These are phyloP conservation scores for Metschnikowia reukaufii DNA, from an alignment of 805 yeast species.

Conservation along the genomic window DNA sequence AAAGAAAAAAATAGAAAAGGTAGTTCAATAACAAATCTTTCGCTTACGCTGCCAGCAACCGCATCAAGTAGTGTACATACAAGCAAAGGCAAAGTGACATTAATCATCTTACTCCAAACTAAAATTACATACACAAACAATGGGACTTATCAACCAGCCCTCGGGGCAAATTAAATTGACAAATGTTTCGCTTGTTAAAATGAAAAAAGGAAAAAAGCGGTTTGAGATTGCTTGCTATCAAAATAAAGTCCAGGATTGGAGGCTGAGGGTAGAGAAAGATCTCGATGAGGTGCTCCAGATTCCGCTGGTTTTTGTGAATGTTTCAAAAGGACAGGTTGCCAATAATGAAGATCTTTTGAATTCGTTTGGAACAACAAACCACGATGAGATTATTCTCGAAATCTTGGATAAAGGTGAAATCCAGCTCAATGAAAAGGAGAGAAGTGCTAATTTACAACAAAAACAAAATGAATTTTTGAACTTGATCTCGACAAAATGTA, in stretches of 20 bases:
- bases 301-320: constrained; percentile 90
- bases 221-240: constrained; percentile 96
- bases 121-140: not conserved
- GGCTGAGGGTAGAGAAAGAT: constrained; percentile 85
- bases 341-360: constrained; percentile 76
- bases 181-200: constrained; percentile 87
- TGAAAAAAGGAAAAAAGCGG: constrained; percentile 87
- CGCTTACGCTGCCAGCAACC: constrained; percentile 1
- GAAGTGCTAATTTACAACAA: constrained; percentile 71
- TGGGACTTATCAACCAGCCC: constrained; percentile 71
- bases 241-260: constrained; percentile 94
- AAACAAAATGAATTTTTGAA: constrained; percentile 79
- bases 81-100: not conserved
- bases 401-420: constrained; percentile 90
- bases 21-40: not conserved
- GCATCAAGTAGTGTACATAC: constrained; percentile 9
- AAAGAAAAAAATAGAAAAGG: not conserved
- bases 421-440: constrained; percentile 90
- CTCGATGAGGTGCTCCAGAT: constrained; percentile 94
- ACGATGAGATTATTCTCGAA: constrained; percentile 72
- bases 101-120: not conserved
- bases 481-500: constrained; percentile 83
- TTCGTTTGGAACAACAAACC: constrained; percentile 74
- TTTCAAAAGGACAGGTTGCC: constrained; percentile 92
- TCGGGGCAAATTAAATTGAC: constrained; percentile 85